Percentiles rank a stretch among this genome's conserved stretches.
phyloP scores from a whole-genome alignment of 805 yeast species.

The Lachancea waltii region DNA sequence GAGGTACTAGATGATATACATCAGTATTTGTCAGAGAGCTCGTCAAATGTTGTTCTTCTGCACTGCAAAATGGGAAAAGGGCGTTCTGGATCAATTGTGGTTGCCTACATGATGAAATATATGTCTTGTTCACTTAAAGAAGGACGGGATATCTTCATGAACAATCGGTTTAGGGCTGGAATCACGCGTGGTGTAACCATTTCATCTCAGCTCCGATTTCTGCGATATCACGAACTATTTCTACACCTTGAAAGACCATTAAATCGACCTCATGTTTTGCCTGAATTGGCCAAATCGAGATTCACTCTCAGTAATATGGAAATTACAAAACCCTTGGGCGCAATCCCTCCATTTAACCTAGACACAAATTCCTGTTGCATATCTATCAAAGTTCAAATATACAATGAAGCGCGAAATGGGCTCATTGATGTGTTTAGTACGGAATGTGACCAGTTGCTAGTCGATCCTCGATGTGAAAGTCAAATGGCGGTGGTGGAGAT shows the following conservation, averaged over 20 bases:
- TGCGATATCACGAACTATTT: conserved; percentile 46
- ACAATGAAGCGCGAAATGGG: conserved; percentile 14
- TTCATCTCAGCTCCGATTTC: conserved; percentile 58
- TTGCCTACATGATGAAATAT: conserved; percentile 60
- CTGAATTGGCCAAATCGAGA: conserved; percentile 9
- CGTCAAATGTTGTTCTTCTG: conserved; percentile 51
- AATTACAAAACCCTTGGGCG: conserved; percentile 15
- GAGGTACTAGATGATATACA: conserved; percentile 41
- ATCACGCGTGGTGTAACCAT: conserved; percentile 68
- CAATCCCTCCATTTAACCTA: conserved; percentile 2
- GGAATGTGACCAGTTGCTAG: neutral
- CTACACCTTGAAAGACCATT: conserved; percentile 13
- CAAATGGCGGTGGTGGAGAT: conserved; percentile 1
- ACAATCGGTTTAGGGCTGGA: conserved; percentile 47
- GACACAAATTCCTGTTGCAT: conserved; percentile 6
- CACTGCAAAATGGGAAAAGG: conserved; percentile 95
- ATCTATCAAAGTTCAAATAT: conserved; percentile 18
- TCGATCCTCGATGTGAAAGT: neutral
- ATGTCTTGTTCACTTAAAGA: conserved; percentile 34
- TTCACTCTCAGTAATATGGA: conserved; percentile 17
- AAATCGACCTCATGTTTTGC: conserved; percentile 10
- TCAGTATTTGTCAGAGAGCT: conserved; percentile 32
- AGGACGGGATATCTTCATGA: conserved; percentile 49
- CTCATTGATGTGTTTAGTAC: conserved; percentile 7
- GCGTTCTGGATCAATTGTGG: conserved; percentile 70